Percentiles rank a stretch among this genome's conserved stretches.
These are phyloP conservation scores for Cucurbita ficifolia DNA, from an alignment of 306 rosid species.

Conservation along the genomic window DNA sequence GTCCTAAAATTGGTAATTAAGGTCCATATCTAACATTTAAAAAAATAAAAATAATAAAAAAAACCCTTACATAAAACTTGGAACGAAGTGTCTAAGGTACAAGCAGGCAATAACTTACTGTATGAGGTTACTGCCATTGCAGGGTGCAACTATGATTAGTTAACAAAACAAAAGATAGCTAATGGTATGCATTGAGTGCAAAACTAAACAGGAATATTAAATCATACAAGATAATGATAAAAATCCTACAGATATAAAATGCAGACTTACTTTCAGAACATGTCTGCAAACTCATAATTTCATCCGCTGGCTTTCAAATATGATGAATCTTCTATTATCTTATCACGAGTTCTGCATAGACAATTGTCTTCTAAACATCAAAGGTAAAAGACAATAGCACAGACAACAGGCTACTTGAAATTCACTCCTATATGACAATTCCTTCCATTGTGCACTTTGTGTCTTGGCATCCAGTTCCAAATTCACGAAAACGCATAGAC, in stretches of 20 bases:
- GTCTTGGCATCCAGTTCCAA: background rate
- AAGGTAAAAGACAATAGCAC: background rate
- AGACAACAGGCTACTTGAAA: background rate
- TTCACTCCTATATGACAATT: background rate
- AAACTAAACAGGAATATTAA: background rate
- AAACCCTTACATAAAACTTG: background rate
- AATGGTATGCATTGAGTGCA: background rate
- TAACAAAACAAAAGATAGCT: background rate
- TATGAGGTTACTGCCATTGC: background rate
- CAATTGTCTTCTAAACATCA: background rate
- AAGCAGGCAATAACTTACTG: background rate
- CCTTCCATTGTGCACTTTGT: background rate
- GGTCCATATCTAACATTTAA: background rate
- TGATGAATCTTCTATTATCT: background rate
- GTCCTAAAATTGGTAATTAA: background rate
- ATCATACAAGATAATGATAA: background rate
- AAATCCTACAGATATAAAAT: background rate
- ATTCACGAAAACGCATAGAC: background rate
- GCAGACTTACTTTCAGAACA: background rate
- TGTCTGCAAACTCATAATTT: background rate
- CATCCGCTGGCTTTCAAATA: background rate
- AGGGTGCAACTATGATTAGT: background rate
- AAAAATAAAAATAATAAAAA: background rate
- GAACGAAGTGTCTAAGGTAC: background rate
- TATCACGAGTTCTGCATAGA: background rate